Evolutionary conservation across 306 rosid genomes (phyloP), one percentile per base, ranked within the genome.

Genomic region (Potentilla sterilis): DNA sequence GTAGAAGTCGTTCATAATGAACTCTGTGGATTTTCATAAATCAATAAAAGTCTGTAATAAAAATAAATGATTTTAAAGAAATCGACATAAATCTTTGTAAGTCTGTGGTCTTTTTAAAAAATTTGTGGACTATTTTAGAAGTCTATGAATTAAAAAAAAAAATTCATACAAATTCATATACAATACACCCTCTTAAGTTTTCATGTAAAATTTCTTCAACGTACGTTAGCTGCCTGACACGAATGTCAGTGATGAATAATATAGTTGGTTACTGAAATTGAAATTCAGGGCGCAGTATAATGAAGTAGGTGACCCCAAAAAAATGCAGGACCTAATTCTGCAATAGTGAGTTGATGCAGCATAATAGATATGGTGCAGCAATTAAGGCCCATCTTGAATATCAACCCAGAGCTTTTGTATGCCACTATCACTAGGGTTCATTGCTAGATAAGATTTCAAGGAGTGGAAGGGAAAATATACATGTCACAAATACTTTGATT

Each of bases 281-380:
- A 38, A 68, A 80, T 59, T 68, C 57, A 74, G 38, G 41, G 63
- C 15, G n/a, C 28, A 72, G 37, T 57, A 47, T 40, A 69, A 40
- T 42, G 75, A 24, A 54, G 78, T 44, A 16, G 81, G 70, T 76
- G 82, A 65, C 44, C 58, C 12, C 64, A 2, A 9, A 52, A 44
- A 52, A 71, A 7, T 48, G 38, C 59, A 40, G 21, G 76, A 75
- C 77, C 48, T 10, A 52, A 70, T 28, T 40, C 57, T 32, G n/a
- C 19, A 19, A 28, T 14, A 61, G 66, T 4, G 41, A 61, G 66
- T 13, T 61, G 66, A 61, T 32, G 67, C n/a, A 5, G 18, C 19
- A 61, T 13, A 5, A 22, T 21, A 22, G 28, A 22, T 57, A 24
- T 24, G 38, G 65, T 4, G 6, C 6, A 22, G 19, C 9, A 61